These are phyloP conservation scores for Aquilaria agallochum DNA, from an alignment of 441 rosid genomes.

Conservation along the genomic window DNA sequence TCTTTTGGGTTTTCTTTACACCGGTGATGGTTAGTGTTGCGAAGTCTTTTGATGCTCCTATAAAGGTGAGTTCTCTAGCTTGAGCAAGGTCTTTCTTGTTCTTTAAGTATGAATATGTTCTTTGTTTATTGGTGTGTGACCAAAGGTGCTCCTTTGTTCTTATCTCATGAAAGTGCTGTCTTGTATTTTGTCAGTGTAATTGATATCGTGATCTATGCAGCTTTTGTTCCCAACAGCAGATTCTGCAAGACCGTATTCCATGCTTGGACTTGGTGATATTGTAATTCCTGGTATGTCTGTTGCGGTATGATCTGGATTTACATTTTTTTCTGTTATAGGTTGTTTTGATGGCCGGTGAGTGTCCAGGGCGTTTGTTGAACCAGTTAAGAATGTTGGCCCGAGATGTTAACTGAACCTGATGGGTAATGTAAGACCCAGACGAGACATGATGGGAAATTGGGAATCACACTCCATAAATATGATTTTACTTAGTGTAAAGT, in stretches of 20 bases:
- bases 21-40: slow-evolving; percentile 97
- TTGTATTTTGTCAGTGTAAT: not conserved
- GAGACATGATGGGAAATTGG: too few relatives aligned
- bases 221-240: slow-evolving; percentile 87
- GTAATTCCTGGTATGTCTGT: slow-evolving; percentile 72
- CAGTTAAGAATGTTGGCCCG: too few relatives aligned
- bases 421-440: too few relatives aligned
- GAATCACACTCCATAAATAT: too few relatives aligned
- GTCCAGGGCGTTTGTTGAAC: too few relatives aligned
- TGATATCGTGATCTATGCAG: slow-evolving; percentile 27
- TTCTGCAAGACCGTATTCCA: slow-evolving; percentile 72
- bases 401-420: too few relatives aligned
- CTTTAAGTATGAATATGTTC: not conserved
- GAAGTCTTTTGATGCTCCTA: slow-evolving; percentile 94
- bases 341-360: too few relatives aligned
- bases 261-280: slow-evolving; percentile 98
- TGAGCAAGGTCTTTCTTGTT: slow-evolving; percentile 1
- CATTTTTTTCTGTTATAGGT: too few relatives aligned
- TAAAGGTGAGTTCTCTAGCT: slow-evolving; percentile 58
- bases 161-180: not conserved
- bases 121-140: not conserved
- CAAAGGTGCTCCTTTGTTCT: too few relatives aligned
- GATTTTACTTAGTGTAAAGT: too few relatives aligned
- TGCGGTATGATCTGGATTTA: too few relatives aligned
- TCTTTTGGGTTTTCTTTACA: slow-evolving; percentile 95